Evolutionary conservation across 2,329 filamentous ascomycete genomes (phyloP).

Genomic region (Emergomyces orientalis): DNA sequence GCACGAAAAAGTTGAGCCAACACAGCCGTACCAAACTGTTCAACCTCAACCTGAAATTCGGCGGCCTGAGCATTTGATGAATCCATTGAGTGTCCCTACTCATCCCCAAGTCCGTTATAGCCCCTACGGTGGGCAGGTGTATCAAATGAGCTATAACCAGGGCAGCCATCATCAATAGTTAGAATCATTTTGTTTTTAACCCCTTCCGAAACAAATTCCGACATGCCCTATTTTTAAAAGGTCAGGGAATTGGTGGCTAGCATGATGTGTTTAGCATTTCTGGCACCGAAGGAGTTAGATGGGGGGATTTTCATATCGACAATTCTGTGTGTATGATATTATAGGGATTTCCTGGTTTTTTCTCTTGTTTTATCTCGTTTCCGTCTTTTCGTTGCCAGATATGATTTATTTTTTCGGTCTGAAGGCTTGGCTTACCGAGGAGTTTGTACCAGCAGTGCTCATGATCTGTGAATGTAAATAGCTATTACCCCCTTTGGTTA

Average conservation of each 20-base stretch:
- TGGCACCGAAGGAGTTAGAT: neutral
- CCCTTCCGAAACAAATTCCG: neutral
- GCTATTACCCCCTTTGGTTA: neutral
- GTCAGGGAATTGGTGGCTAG: neutral
- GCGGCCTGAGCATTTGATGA: constrained; percentile 1
- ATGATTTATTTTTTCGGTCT: neutral
- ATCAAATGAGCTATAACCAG: constrained; percentile 7
- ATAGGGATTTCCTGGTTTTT: neutral
- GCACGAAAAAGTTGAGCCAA: neutral
- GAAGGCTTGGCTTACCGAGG: neutral
- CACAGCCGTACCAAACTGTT: constrained; percentile 1
- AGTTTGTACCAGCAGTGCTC: neutral
- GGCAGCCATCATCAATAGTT: constrained; percentile 3
- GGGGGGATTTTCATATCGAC: neutral
- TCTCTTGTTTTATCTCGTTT: neutral
- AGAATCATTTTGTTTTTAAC: neutral
- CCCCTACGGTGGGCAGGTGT: constrained; percentile 3
- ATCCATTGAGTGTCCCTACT: neutral
- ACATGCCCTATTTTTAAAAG: neutral
- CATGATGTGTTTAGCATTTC: neutral
- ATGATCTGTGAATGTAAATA: neutral
- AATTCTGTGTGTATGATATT: constrained; percentile 1
- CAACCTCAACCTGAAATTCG: constrained; percentile 2
- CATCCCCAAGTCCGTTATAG: constrained; percentile 3
- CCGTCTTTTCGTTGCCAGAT: neutral